phyloP scores from a whole-genome alignment of 495 filamentous ascomycete genomes.

The Trichoderma erinaceum region DNA sequence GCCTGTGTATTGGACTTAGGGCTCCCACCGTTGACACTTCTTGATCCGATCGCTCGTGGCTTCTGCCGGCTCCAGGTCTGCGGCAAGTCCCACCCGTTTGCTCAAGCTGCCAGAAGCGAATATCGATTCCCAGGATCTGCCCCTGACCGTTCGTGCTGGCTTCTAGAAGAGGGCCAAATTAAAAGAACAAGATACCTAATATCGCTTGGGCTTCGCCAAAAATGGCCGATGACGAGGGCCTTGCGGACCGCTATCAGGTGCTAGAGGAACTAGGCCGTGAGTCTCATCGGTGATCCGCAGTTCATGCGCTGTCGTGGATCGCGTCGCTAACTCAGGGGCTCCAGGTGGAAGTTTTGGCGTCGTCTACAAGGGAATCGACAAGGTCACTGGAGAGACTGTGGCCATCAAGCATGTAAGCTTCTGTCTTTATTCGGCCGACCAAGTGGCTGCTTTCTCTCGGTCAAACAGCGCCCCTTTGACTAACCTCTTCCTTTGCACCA shows the following conservation, averaged over 20 bases:
- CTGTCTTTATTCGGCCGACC: slow-evolving; percentile 24
- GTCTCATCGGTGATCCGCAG: slow-evolving; percentile 28
- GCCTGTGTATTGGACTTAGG: not conserved
- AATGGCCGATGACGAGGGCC: slow-evolving; percentile 58
- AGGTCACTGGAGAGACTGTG: slow-evolving; percentile 76
- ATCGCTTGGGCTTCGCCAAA: slow-evolving; percentile 15
- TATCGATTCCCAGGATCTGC: not conserved
- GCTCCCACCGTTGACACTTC: not conserved
- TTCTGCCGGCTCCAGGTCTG: not conserved
- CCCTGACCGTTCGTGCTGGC: not conserved
- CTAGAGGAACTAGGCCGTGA: slow-evolving; percentile 88
- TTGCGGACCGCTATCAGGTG: slow-evolving; percentile 79
- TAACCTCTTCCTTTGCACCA: slow-evolving; percentile 32
- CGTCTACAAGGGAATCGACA: slow-evolving; percentile 93
- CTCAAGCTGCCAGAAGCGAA: not conserved
- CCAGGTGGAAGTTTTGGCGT: slow-evolving; percentile 88
- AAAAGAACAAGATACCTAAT: not conserved
- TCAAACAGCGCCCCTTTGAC: slow-evolving; percentile 16
- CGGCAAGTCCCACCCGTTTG: slow-evolving; percentile 3
- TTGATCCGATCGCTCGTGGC: slow-evolving; percentile 9
- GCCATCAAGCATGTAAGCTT: slow-evolving; percentile 79
- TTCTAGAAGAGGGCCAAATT: not conserved
- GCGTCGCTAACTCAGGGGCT: slow-evolving; percentile 16
- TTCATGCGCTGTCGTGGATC: not conserved
- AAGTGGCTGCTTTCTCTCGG: not conserved